Conservation (phyloP, 345 rosid species). For the Jatropha curcas region DNA sequence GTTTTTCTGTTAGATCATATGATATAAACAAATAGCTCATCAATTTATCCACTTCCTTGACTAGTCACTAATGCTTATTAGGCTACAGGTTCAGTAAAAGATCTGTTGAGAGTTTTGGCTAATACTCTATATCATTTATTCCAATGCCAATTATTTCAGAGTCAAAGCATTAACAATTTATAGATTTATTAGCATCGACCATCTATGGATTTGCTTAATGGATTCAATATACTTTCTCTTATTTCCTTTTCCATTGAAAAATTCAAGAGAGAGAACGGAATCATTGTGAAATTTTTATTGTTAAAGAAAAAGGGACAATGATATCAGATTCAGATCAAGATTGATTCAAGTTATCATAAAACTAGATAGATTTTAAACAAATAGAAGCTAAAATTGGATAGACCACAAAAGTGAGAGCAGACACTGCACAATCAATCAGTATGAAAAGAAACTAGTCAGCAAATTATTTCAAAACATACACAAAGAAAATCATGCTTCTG, state of each 20-base stretch:
- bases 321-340: not conserved
- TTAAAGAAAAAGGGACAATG: not conserved
- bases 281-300: not conserved
- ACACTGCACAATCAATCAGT: conserved; percentile 9
- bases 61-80: not conserved
- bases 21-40: not conserved
- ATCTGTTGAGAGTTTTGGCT: not conserved
- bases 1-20: not conserved
- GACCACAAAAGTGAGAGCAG: not conserved
- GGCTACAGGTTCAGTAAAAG: not conserved
- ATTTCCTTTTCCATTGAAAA: not conserved
- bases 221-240: not conserved
- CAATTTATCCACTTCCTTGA: not conserved
- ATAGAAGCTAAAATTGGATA: not conserved
- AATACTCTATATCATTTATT: not conserved
- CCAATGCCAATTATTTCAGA: no score
- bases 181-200: no score
- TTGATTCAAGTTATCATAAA: not conserved
- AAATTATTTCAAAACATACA: conserved; percentile 3
- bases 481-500: conserved; percentile 1
- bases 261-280: not conserved
- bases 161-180: not conserved
- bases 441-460: conserved; percentile 5
- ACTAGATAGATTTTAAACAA: not conserved
- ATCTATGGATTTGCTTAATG: no score